Evolutionary conservation across 2,329 filamentous ascomycete species (phyloP), one percentile per base, ranked within the genome.

Genomic region (Lachnellula willkommii): DNA sequence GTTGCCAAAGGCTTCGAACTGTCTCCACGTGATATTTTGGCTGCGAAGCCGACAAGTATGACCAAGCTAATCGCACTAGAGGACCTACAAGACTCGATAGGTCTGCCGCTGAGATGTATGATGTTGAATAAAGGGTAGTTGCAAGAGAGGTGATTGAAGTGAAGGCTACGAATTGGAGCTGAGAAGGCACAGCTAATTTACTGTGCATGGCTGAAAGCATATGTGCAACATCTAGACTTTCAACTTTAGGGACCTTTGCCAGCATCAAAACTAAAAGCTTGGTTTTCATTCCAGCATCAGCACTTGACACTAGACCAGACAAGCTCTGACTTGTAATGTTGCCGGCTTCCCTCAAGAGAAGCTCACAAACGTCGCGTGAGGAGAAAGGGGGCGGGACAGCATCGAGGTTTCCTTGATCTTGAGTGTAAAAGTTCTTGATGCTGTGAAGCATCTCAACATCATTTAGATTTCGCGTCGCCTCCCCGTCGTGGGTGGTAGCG

Each of bases 11-110:
- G 63, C 85, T 87, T 55, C 89, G 84, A 8, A 95, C 89, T 17
- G 91, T 87, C 73, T 99, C 95, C 35, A 99, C 92, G 67, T 97
- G 94, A 63, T 93, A 95, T 68, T 96, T 96, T 0, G 92, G 91
- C 60, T 87, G 85, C 12, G 85, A 79, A n/a, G 89, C 86, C 0
- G 90, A 89, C 40, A 99, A 74, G 66, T 89, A 90, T 5, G 75
- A 71, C 94, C 94, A 99, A 0, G 93, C 79, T 54, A 86, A 81
- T 1, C 77, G 77, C 15, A 94, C 84, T 22, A 97, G 74, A 28
- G 82, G 78, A 20, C 83, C 78, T 5, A 93, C 81, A 8, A 95
- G 73, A 54, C 75, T 78, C 54, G 78, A 86, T 50, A 87, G 68
- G 24, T 84, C 78, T n/a, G 72, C 65, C 5, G 70, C 62, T 7